Base-by-base conservation (phyloP, 495 filamentous ascomycete genomes). In the Penicillium desertorum region DNA sequence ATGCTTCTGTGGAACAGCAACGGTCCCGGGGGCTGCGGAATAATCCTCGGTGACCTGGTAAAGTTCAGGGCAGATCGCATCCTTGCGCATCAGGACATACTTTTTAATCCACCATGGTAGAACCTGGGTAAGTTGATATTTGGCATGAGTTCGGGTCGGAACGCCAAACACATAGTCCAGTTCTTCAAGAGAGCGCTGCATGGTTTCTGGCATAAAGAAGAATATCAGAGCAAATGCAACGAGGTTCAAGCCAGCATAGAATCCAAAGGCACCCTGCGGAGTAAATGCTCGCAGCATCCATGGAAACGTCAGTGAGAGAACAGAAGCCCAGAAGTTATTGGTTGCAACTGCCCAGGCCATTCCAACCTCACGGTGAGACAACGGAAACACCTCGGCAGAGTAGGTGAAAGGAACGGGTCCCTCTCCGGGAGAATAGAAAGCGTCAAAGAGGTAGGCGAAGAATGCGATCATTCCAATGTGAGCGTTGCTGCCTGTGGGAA, bases 321-420 rank as follows among this genome's bases (percentile, higher is more conserved):
- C 79, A 7, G 83, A 74, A 0, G 85, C 86, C 83, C 83, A 90
- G 70, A 84, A 84, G 23, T 87, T 77, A 51, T 83, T 86, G 3
- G 82, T 88, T 2, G 87, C 86, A 7, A 90, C 87, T 4, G 88
- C 80, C 73, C 85, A 86, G 1, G 79, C 80, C 88, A 91, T 91
- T 51, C 88, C 88, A 12, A 88, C 76, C 60, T 90, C 87, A 56
- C 88, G 82, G 67, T 90, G 86, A 3, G 81, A 86, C 0, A 91
- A 76, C 1, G 89, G 89, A 68, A 87, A 91, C 0, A 88, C 89
- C 65, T 93, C 89, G 43, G 89, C 89, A 14, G 82, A 85, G 71
- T 92, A 91, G 7, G 87, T 86, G 62, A 91, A 93, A 3, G 90
- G 89, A 0, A 93, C 89, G 6, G 90, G 90, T 0, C 90, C 90